Evolutionary conservation across 768 basidiomycete genomes (phyloP).

Genomic region (Trametes villosa): DNA sequence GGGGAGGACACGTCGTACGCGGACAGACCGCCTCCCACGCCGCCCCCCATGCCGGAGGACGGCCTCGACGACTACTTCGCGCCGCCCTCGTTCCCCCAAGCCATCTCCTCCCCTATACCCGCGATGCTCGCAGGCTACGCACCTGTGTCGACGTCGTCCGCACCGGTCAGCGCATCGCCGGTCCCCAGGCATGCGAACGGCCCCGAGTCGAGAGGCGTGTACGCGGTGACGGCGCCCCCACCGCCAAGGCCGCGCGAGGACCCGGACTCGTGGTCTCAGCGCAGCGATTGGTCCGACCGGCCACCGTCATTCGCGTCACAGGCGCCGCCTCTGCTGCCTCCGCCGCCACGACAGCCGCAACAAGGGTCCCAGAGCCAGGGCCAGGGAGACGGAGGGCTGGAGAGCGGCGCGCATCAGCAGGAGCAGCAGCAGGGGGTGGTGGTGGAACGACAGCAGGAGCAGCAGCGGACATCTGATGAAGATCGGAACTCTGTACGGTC

Average conservation of each 20-base stretch:
- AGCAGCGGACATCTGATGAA: conserved; percentile 14
- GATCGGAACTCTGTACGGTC: conserved; percentile 22
- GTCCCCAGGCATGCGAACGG: conserved; percentile 18
- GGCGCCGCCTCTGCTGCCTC: conserved; percentile 22
- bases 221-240: conserved; percentile 16
- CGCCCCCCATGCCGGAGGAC: conserved; percentile 22
- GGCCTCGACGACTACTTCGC: conserved; percentile 26
- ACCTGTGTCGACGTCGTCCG: conserved; percentile 15
- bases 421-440: neutral
- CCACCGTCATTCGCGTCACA: conserved; percentile 28
- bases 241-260: conserved; percentile 12
- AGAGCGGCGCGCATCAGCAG: neutral
- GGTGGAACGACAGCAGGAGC: neutral
- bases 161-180: conserved; percentile 19
- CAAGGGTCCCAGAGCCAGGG: neutral
- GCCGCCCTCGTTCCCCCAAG: conserved; percentile 32
- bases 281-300: conserved; percentile 21
- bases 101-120: conserved; percentile 33
- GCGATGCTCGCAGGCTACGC: conserved; percentile 30
- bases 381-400: neutral
- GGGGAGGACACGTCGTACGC: conserved; percentile 29
- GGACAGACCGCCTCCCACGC: conserved; percentile 26
- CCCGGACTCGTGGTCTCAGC: conserved; percentile 19
- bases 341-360: neutral
- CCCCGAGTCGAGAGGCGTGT: conserved; percentile 17